Evolutionary conservation across 768 basidiomycete species (phyloP).

Genomic region (Tulasnella sp.): DNA sequence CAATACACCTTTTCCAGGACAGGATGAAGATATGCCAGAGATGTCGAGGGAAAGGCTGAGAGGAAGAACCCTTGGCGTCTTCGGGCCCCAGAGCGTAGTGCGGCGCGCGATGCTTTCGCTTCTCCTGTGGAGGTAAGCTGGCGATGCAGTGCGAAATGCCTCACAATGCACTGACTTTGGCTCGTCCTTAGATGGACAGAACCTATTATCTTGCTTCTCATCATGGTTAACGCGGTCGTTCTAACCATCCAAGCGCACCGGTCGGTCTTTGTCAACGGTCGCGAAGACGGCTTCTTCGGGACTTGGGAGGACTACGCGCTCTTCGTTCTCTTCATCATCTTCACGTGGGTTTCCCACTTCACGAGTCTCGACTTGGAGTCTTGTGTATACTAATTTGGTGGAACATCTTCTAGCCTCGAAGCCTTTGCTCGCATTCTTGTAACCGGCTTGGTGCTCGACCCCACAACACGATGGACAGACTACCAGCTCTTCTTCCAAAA

Average conservation of each 20-base stretch:
- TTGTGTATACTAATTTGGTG: background rate
- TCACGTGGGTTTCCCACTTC: constrained; percentile 53
- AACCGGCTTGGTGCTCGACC: constrained; percentile 82
- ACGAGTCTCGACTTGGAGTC: background rate
- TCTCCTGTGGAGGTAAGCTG: constrained; percentile 61
- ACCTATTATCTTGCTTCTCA: constrained; percentile 70
- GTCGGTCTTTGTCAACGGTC: constrained; percentile 37
- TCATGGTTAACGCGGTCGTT: constrained; percentile 74
- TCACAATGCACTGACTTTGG: background rate
- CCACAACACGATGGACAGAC: constrained; percentile 37
- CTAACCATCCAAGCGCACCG: constrained; percentile 72
- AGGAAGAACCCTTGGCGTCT: constrained; percentile 68
- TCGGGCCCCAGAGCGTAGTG: constrained; percentile 60
- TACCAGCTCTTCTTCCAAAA: background rate
- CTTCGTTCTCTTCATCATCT: constrained; percentile 75
- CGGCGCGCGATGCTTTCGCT: constrained; percentile 59
- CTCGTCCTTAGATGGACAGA: constrained; percentile 66
- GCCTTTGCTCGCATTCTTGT: constrained; percentile 81
- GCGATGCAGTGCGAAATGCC: background rate
- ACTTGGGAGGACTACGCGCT: constrained; percentile 82
- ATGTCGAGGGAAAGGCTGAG: constrained; percentile 45
- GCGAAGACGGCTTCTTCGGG: constrained; percentile 66
- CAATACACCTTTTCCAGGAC: constrained; percentile 34
- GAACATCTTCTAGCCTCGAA: constrained; percentile 51
- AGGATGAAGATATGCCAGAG: constrained; percentile 34